Evolutionary conservation across 345 rosid species (phyloP), one percentile per base, ranked within the genome.

Genomic region (Salix viminalis): DNA sequence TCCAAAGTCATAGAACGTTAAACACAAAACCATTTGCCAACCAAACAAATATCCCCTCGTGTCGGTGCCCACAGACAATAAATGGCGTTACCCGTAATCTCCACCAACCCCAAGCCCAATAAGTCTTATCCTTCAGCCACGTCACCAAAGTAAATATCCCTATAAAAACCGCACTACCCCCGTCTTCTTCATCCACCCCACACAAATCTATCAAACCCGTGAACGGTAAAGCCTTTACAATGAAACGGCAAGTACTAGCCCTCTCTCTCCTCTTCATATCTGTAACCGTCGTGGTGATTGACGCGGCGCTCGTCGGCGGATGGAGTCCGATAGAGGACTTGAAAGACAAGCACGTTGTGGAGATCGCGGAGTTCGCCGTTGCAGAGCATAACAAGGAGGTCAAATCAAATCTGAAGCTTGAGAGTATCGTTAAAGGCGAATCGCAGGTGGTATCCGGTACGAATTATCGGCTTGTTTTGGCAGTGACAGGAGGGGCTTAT

Each of bases 341-440:
- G 2, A 80, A 48, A 4, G 90, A 87, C 26, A 77, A 85, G 28
- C 84, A 88, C 69, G 85, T 91, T 60, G 69, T 28, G 30, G 88
- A 86, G 80, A 79, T 91, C 54, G 96, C 83, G 0, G 52, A 83
- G 41, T 88, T 84, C 65, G 89, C 94, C 8, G 88, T 91, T 30
- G 10, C 76, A 48, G 86, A 84, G 68, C 32, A 87, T 88, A 60
- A 83, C 79, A 77, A 37, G 39, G 48, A n/a, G 41, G 61, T 72
- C 8, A 65, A 79, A 14, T 30, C 70, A 4, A 37, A 1, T 5
- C 68, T 91, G 73, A 71, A 60, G 70, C 79, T 90, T 46, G 58
- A 58, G 79, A 64, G 7, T 4, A 84, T 90, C 62, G 82, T 80
- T 28, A 23, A 75, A 23, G 92, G 92, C 21, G 90, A 89, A 76